phyloP scores from a whole-genome alignment of 495 filamentous ascomycete genomes.

The Bacidia gigantensis region DNA sequence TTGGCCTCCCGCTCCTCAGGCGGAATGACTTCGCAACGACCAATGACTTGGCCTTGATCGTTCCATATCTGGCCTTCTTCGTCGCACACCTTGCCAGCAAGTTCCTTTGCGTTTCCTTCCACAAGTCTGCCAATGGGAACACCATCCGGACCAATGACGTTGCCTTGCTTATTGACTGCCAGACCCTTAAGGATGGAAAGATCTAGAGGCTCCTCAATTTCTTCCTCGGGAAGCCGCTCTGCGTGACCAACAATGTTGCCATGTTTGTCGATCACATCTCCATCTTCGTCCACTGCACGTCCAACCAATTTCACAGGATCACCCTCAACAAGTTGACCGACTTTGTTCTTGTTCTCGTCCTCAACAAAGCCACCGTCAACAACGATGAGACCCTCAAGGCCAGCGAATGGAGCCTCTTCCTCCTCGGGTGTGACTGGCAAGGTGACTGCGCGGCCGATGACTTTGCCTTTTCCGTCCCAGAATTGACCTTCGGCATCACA shows the following conservation, averaged over 20 bases:
- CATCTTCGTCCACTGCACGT: constrained; percentile 48
- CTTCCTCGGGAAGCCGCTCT: constrained; percentile 37
- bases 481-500: constrained; percentile 51
- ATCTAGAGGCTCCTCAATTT: constrained; percentile 35
- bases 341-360: constrained; percentile 44
- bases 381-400: constrained; percentile 48
- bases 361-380: constrained; percentile 44
- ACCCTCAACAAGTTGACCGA: constrained; percentile 45
- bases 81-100: constrained; percentile 55
- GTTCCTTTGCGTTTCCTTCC: constrained; percentile 51
- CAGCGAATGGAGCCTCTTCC: constrained; percentile 48
- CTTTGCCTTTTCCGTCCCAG: constrained; percentile 44
- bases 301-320: constrained; percentile 52
- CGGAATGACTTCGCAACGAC: constrained; percentile 59
- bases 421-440: constrained; percentile 44
- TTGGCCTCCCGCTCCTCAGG: constrained; percentile 57
- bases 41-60: constrained; percentile 57
- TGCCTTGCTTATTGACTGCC: constrained; percentile 66
- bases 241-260: constrained; percentile 48
- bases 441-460: constrained; percentile 45
- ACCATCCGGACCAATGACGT: constrained; percentile 58
- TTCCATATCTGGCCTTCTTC: constrained; percentile 64
- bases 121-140: constrained; percentile 55
- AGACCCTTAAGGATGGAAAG: constrained; percentile 51
- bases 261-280: constrained; percentile 48